Percentiles rank a stretch among this genome's conserved stretches.
Evolutionary conservation across 2,329 filamentous ascomycete species (phyloP).

Genomic region (Claviceps maximensis): DNA sequence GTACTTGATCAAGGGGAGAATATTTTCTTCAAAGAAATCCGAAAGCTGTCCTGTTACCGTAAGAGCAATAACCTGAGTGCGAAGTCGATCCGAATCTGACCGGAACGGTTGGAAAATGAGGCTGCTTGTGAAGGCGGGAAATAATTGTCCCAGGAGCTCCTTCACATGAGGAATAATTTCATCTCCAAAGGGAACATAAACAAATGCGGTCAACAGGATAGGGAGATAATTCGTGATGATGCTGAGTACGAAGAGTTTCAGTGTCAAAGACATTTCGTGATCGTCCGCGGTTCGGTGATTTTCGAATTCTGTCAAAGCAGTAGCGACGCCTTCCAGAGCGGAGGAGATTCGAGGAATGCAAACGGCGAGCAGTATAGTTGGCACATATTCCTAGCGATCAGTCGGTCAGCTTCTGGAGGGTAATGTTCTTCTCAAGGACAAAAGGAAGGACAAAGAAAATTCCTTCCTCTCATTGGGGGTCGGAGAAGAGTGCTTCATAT

Average conservation of each 20-base stretch:
- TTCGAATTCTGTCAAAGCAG: constrained; percentile 53
- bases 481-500: neutral
- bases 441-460: no score
- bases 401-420: no score
- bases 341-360: constrained; percentile 52
- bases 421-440: neutral
- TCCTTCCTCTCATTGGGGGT: neutral
- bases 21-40: constrained; percentile 57
- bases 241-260: constrained; percentile 65
- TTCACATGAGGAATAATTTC: constrained; percentile 56
- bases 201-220: constrained; percentile 62
- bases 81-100: constrained; percentile 51
- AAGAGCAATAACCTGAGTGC: constrained; percentile 63
- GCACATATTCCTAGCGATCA: constrained; percentile 48
- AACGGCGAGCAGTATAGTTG: constrained; percentile 56
- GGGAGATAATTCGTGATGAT: constrained; percentile 72
- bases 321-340: constrained; percentile 49
- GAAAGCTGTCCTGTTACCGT: constrained; percentile 61
- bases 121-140: constrained; percentile 30
- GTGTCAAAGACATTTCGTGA: constrained; percentile 55
- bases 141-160: constrained; percentile 39
- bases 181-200: constrained; percentile 64
- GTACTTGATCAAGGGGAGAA: constrained; percentile 57
- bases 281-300: constrained; percentile 61
- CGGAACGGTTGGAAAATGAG: constrained; percentile 42